Conservation (phyloP, 345 rosid genomes). For the Rhodomyrtus tomentosa region DNA sequence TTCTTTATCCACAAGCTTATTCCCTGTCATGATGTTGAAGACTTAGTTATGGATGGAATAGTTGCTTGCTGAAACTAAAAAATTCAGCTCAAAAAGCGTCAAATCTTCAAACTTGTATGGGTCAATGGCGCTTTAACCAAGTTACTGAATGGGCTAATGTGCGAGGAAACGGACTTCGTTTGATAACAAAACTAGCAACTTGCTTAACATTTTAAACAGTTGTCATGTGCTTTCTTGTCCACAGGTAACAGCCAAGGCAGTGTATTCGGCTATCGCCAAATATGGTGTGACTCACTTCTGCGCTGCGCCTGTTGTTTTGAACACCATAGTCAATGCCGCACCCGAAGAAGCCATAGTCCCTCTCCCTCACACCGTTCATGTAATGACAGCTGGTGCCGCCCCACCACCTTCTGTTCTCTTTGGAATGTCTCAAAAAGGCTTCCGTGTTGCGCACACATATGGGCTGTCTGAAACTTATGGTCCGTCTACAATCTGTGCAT, state of each 20-base stretch:
- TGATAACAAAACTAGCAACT: too few species aligned
- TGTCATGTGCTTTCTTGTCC: not conserved
- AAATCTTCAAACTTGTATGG: not conserved
- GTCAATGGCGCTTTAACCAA: not conserved
- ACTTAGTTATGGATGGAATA: not conserved
- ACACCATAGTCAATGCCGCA: slow-evolving; percentile 63
- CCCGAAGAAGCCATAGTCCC: slow-evolving; percentile 69
- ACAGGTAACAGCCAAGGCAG: slow-evolving; percentile 77
- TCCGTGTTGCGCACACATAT: slow-evolving; percentile 72
- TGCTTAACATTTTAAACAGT: not conserved
- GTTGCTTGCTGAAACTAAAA: not conserved
- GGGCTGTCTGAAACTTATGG: slow-evolving; percentile 94
- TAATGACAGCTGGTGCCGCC: slow-evolving; percentile 89
- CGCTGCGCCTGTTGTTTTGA: slow-evolving; percentile 93
- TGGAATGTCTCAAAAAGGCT: slow-evolving; percentile 66
- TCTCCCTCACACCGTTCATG: slow-evolving; percentile 65
- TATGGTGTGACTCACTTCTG: slow-evolving; percentile 72
- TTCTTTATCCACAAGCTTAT: not conserved
- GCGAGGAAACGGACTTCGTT: not conserved
- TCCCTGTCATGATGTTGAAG: not conserved
- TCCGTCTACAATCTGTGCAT: slow-evolving; percentile 73
- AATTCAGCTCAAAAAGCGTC: not conserved
- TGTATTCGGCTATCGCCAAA: slow-evolving; percentile 67
- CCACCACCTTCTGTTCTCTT: slow-evolving; percentile 75
- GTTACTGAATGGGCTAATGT: not conserved